phyloP scores from a whole-genome alignment of 2,329 filamentous ascomycete species.

The Fusarium oxysporum region DNA sequence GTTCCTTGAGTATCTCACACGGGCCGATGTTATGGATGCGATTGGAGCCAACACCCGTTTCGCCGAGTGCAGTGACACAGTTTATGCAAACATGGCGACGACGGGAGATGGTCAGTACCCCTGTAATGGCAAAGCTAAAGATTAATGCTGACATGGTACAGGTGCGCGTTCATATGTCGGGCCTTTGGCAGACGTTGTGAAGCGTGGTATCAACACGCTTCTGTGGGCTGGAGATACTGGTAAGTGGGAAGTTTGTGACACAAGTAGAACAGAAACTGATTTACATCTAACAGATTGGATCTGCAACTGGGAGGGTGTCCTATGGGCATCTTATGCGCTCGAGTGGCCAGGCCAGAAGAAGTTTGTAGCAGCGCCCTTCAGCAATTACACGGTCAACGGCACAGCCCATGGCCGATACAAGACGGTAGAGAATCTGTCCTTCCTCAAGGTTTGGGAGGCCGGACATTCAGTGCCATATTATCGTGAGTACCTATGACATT shows the following conservation, averaged over 20 bases:
- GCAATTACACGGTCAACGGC: constrained; percentile 61
- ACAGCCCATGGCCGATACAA: constrained; percentile 62
- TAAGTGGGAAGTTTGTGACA: constrained; percentile 26
- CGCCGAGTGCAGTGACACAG: constrained; percentile 40
- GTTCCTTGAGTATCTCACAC: constrained; percentile 40
- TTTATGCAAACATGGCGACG: constrained; percentile 39
- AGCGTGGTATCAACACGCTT: constrained; percentile 60
- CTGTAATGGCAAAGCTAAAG: too few species aligned
- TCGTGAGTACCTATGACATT: constrained; percentile 26
- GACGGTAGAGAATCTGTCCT: constrained; percentile 65
- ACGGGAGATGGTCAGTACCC: constrained; percentile 41
- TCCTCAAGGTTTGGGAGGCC: constrained; percentile 68
- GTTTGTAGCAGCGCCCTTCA: constrained; percentile 52
- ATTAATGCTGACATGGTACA: constrained; percentile 30
- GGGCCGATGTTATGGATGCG: constrained; percentile 39
- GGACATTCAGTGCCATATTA: constrained; percentile 68
- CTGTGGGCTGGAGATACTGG: constrained; percentile 67
- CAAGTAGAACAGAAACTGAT: background rate
- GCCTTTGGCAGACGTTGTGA: constrained; percentile 58
- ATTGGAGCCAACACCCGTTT: constrained; percentile 44
- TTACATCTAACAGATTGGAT: constrained; percentile 58
- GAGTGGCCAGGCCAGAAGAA: constrained; percentile 54
- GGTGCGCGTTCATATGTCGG: constrained; percentile 58
- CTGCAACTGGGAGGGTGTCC: constrained; percentile 68
- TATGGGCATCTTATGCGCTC: constrained; percentile 59